phyloP scores from a whole-genome alignment of 2,329 filamentous ascomycete species.

The Pseudogymnoascus sp. region DNA sequence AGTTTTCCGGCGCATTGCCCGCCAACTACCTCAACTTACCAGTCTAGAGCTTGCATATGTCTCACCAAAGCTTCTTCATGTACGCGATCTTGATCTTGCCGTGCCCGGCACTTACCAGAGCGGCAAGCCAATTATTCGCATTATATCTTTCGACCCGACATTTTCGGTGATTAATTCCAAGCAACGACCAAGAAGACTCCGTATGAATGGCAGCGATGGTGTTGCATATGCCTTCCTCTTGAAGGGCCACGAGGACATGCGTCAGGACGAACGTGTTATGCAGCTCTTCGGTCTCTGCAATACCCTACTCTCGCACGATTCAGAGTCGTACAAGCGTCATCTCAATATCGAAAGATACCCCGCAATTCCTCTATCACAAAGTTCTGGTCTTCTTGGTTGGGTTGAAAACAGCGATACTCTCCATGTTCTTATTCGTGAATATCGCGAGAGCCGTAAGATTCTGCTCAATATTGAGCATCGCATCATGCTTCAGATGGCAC shows the following conservation, averaged over 20 bases:
- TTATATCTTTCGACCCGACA: constrained; percentile 83
- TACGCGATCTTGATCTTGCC: constrained; percentile 80
- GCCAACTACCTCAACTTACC: constrained; percentile 88
- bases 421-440: constrained; percentile 93
- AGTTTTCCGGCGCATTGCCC: constrained; percentile 90
- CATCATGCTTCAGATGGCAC: constrained; percentile 99
- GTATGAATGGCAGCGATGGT: constrained; percentile 83
- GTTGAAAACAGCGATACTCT: constrained; percentile 96
- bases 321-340: constrained; percentile 94
- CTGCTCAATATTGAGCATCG: constrained; percentile 98
- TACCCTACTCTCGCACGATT: constrained; percentile 86
- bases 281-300: constrained; percentile 97
- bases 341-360: constrained; percentile 94
- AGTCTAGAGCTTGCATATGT: constrained; percentile 93
- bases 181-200: constrained; percentile 86
- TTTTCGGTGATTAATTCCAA: constrained; percentile 94
- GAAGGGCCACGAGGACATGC: constrained; percentile 99
- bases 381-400: constrained; percentile 91
- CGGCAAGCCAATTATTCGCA: constrained; percentile 69
- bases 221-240: constrained; percentile 80
- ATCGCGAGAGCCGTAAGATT: constrained; percentile 94
- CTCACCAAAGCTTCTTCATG: constrained; percentile 83
- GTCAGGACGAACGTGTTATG: constrained; percentile 98
- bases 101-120: constrained; percentile 94
- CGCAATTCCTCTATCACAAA: constrained; percentile 94